These are phyloP conservation scores for Ceratobasidium sp. DNA, from an alignment of 1,284 basidiomycete species.

Conservation along the genomic window DNA sequence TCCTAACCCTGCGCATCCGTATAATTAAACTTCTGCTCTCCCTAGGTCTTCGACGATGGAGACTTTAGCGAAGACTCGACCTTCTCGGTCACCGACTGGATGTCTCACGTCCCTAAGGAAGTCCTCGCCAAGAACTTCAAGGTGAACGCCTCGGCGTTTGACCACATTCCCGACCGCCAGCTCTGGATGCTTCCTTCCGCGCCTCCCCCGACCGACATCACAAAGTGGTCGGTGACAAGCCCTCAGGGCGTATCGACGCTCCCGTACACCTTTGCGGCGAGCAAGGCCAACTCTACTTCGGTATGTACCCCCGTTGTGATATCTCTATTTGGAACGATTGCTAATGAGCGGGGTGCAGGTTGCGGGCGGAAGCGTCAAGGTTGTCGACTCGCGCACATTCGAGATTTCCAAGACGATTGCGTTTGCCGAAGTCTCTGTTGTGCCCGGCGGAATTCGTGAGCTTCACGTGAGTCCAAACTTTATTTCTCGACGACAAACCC, in stretches of 20 bases:
- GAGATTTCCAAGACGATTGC: slow-evolving; percentile 8
- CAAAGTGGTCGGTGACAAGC: slow-evolving; percentile 53
- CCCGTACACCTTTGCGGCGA: slow-evolving; percentile 66
- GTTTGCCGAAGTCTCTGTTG: slow-evolving; percentile 11
- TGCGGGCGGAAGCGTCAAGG: slow-evolving; percentile 7
- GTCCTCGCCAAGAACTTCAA: slow-evolving; percentile 60
- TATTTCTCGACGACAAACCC: background rate
- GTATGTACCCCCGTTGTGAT: background rate
- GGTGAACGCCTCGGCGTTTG: slow-evolving; percentile 16
- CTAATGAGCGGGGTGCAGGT: background rate
- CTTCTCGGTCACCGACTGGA: slow-evolving; percentile 63
- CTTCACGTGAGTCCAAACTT: slow-evolving; percentile 60
- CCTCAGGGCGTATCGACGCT: slow-evolving; percentile 64
- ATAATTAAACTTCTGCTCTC: background rate
- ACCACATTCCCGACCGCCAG: slow-evolving; percentile 53
- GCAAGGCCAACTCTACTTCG: slow-evolving; percentile 61
- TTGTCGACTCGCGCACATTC: slow-evolving; percentile 11
- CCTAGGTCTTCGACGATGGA: slow-evolving; percentile 71
- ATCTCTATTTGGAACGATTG: background rate
- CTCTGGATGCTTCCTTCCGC: slow-evolving; percentile 46
- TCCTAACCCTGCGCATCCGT: slow-evolving; percentile 28
- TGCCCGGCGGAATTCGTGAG: slow-evolving; percentile 52
- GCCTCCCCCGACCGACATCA: background rate
- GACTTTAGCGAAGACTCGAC: slow-evolving; percentile 73
- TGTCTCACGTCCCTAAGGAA: slow-evolving; percentile 66